Percentiles rank a stretch among this genome's conserved stretches.
These are phyloP conservation scores for Albophoma yamanashiensis DNA, from an alignment of 2,329 filamentous ascomycete genomes.

Conservation along the genomic window DNA sequence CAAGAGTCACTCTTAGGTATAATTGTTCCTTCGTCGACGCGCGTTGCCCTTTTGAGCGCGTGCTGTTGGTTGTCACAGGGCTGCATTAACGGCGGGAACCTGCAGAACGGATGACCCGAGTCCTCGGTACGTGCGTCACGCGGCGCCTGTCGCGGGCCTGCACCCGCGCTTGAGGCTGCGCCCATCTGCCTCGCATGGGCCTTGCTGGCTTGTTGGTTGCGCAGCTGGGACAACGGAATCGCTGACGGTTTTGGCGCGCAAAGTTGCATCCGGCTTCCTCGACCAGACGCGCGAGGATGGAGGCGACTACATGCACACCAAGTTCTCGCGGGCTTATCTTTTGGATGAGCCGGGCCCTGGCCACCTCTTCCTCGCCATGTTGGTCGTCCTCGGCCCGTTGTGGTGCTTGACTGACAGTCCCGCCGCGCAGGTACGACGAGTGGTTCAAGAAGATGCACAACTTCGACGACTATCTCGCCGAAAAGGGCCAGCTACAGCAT, in stretches of 20 bases:
- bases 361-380: constrained; percentile 19
- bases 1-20: constrained; percentile 18
- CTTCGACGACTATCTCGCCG: constrained; percentile 20
- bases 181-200: background rate
- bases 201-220: background rate
- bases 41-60: background rate
- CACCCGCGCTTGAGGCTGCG: background rate
- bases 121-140: constrained; percentile 10
- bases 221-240: background rate
- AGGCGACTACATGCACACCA: constrained; percentile 18
- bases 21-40: background rate
- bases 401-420: background rate
- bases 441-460: constrained; percentile 22
- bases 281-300: constrained; percentile 14
- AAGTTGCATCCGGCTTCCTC: constrained; percentile 18
- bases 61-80: background rate
- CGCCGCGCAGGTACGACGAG: constrained; percentile 16
- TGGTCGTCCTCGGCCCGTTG: background rate
- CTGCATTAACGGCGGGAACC: background rate
- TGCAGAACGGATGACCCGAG: constrained; percentile 16
- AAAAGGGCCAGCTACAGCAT: constrained; percentile 7
- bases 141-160: background rate
- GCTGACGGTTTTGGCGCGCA: background rate
- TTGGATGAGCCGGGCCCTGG: constrained; percentile 15
- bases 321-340: constrained; percentile 18